Evolutionary conservation across 768 basidiomycete species (phyloP).

Genomic region (Neoboletus brunneissimus): DNA sequence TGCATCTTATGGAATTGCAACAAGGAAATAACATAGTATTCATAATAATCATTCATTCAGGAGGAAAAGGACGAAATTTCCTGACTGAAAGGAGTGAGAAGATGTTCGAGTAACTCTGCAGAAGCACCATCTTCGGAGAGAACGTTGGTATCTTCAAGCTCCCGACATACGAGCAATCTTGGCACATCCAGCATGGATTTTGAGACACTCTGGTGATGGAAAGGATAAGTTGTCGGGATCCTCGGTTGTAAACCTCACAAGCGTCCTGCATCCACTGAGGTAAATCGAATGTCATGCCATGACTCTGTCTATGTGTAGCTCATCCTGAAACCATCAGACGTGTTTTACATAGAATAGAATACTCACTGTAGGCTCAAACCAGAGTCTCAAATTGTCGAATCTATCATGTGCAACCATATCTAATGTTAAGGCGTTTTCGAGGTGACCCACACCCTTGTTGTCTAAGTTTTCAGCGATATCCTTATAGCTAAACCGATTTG

Average conservation of each 20-base stretch:
- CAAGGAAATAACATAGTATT: too few species aligned
- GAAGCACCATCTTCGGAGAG: neutral
- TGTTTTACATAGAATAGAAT: neutral
- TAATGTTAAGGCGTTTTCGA: neutral
- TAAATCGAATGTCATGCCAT: neutral
- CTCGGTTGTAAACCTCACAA: neutral
- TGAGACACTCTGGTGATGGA: neutral
- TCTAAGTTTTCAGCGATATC: neutral
- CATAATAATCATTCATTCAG: too few species aligned
- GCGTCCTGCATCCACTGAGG: neutral
- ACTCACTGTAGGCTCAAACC: neutral
- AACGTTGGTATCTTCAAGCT: neutral
- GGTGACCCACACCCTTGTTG: neutral
- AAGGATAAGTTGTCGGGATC: neutral
- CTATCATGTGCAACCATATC: neutral
- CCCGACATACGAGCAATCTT: neutral
- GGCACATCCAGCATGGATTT: neutral
- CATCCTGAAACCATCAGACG: neutral
- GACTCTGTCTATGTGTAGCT: neutral
- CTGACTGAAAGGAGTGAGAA: neutral
- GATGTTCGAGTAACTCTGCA: neutral
- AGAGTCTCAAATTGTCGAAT: neutral
- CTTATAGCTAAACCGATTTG: neutral
- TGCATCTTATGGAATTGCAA: too few species aligned
- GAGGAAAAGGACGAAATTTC: too few species aligned